Conservation (phyloP, 768 basidiomycete species). For the Suillus tomentosus region DNA sequence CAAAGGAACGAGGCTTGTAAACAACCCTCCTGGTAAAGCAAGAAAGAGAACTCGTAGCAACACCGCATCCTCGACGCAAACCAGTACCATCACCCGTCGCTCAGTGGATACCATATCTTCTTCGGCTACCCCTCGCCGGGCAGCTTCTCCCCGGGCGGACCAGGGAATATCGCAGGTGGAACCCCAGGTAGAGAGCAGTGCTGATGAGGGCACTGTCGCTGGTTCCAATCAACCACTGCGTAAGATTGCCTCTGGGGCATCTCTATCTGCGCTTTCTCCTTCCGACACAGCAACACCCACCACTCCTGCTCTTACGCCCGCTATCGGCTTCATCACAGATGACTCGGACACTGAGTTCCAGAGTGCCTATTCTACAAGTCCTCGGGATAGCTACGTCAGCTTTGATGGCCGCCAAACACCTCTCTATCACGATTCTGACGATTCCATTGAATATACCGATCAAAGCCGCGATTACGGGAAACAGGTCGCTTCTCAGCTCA, state of each 20-base stretch:
- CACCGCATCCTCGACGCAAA: conserved; percentile 64
- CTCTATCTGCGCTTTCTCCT: conserved; percentile 29
- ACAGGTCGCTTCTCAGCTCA: conserved; percentile 33
- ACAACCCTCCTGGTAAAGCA: conserved; percentile 37
- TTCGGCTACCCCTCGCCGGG: conserved; percentile 28
- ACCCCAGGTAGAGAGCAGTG: conserved; percentile 25
- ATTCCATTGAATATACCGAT: conserved; percentile 33
- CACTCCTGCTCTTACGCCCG: conserved; percentile 38
- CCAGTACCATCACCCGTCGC: conserved; percentile 31
- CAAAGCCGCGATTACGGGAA: conserved; percentile 32
- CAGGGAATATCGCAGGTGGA: conserved; percentile 46
- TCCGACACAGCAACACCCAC: conserved; percentile 27
- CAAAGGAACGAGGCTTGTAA: conserved; percentile 35
- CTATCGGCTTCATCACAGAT: conserved; percentile 51
- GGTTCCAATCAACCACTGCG: conserved; percentile 34
- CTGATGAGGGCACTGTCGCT: conserved; percentile 17
- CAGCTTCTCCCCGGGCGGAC: conserved; percentile 31
- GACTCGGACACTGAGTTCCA: conserved; percentile 88
- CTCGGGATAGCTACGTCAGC: conserved; percentile 65
- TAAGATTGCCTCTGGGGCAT: conserved; percentile 37
- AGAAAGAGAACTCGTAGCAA: conserved; percentile 55
- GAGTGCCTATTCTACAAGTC: conserved; percentile 80
- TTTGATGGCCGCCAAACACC: conserved; percentile 33
- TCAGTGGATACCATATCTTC: conserved; percentile 27
- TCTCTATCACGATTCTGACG: conserved; percentile 30